A percentile compares a stretch with the other conserved stretches of the same genome.
Conservation (phyloP, 495 filamentous ascomycete species). For the Penicillium atrosanguineum region DNA sequence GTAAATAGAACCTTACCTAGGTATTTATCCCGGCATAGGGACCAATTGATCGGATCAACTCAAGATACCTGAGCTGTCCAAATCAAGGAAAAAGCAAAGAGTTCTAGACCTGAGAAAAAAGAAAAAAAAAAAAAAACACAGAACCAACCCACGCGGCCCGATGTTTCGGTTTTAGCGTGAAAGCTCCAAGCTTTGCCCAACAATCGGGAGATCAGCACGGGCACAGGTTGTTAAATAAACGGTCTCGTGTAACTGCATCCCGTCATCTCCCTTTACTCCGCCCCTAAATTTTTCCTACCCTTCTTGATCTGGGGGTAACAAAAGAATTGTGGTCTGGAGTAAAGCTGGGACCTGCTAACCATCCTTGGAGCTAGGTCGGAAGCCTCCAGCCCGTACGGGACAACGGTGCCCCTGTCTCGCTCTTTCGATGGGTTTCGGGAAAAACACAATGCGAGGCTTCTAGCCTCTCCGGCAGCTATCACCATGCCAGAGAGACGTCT, state of each 20-base stretch:
- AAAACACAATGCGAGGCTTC: neutral
- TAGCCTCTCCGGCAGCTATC: constrained; percentile 8
- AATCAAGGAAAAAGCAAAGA: neutral
- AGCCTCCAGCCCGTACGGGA: constrained; percentile 5
- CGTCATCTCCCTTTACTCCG: neutral
- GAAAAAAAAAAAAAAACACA: too few species aligned
- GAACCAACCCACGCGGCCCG: constrained; percentile 2
- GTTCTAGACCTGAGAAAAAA: neutral
- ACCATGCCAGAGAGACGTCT: constrained; percentile 36
- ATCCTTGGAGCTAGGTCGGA: constrained; percentile 4
- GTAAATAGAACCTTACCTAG: neutral
- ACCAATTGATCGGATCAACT: neutral
- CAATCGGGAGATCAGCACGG: constrained; percentile 19
- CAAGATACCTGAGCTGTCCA: neutral
- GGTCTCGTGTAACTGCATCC: constrained; percentile 6
- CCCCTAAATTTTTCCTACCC: neutral
- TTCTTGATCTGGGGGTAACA: neutral
- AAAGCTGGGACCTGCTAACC: neutral
- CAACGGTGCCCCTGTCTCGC: constrained; percentile 2
- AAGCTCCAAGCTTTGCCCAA: constrained; percentile 7
- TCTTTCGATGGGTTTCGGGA: neutral
- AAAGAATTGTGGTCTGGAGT: neutral
- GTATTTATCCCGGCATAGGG: neutral
- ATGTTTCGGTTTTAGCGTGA: constrained; percentile 17
- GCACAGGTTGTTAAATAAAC: neutral